phyloP scores from a whole-genome alignment of 805 yeast species.

The Pichia kluyveri region DNA sequence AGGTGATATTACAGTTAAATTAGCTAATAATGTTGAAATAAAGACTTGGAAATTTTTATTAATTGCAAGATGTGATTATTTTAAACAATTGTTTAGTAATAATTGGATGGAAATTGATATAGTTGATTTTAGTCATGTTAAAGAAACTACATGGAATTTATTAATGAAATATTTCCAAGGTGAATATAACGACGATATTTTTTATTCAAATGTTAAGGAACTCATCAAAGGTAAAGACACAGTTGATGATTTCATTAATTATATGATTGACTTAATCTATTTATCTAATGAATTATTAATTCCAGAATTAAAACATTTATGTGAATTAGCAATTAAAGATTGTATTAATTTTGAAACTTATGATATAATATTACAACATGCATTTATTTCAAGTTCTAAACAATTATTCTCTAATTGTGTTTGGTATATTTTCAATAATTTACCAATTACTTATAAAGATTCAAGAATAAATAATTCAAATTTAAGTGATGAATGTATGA shows the following conservation, averaged over 20 bases:
- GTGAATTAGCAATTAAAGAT: constrained; percentile 53
- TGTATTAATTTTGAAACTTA: constrained; percentile 55
- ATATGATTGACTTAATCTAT: constrained; percentile 49
- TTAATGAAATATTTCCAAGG: constrained; percentile 55
- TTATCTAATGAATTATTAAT: constrained; percentile 56
- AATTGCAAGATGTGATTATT: constrained; percentile 50
- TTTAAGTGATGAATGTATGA: constrained; percentile 3
- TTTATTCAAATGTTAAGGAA: constrained; percentile 22
- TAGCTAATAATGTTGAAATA: constrained; percentile 37
- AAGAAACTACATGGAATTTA: constrained; percentile 34
- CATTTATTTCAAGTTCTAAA: constrained; percentile 41
- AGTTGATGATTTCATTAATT: constrained; percentile 37
- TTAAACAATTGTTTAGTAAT: constrained; percentile 46
- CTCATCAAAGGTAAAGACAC: not conserved
- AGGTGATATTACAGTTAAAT: constrained; percentile 35
- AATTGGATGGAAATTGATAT: constrained; percentile 36
- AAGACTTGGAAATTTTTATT: constrained; percentile 44
- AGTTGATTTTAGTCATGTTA: constrained; percentile 32
- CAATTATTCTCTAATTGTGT: constrained; percentile 53
- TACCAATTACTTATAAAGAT: constrained; percentile 52
- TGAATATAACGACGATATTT: constrained; percentile 30
- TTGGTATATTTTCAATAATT: constrained; percentile 59
- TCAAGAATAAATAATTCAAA: constrained; percentile 16
- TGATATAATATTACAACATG: constrained; percentile 41
- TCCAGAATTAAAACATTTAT: constrained; percentile 46